Evolutionary conservation across 2,329 filamentous ascomycete genomes (phyloP), one percentile per base, ranked within the genome.

Genomic region (Cordyceps sp.): DNA sequence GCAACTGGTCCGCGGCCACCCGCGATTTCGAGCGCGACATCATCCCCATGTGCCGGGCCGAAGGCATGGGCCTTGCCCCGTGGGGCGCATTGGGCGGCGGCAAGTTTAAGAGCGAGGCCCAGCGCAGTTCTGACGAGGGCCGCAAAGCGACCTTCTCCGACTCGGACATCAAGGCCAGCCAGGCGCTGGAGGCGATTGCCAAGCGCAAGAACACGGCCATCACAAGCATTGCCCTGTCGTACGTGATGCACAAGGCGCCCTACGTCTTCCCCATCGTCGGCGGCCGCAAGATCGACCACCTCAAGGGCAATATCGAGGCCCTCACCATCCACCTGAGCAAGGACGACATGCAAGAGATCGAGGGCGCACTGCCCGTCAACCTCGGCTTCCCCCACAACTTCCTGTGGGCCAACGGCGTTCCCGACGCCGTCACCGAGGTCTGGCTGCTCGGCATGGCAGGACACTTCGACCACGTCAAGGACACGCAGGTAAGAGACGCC

Each of bases 201-300:
- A 40, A 43, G 17, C 53, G 54, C 36, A 61, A 61, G 40, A 48
- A 50, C 37, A 60, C 57, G 3, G 41, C 49, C 32, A 53, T 64
- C 39, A 64, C 60, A 13, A 61, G 58, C 37, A 49, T 67, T 35
- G 78, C 79, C 8, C 53, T 85, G 17, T 78, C 79, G 3, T 85
- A 85, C 45, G 72, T 84, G 12, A 66, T 80, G 62, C 65, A 72
- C 40, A 83, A 84, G 55, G 59, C 73, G 1, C 69, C 76, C 0
- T 72, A 81, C 43, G 73, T 84, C 10, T 82, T 81, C 45, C 80
- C 80, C 1, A 72, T 85, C 26, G 60, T 83, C 5, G 78, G 79
- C 10, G 74, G 75, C 1, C 64, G 78, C 10, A 83, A 73, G 42
- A 50, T 80, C 9, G 69, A 76, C 31, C 78, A 85, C 46, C 55